Percentiles rank a stretch among this genome's conserved stretches.
Evolutionary conservation across 805 yeast genomes (phyloP).

Genomic region (Blastobotrys mokoenaii): DNA sequence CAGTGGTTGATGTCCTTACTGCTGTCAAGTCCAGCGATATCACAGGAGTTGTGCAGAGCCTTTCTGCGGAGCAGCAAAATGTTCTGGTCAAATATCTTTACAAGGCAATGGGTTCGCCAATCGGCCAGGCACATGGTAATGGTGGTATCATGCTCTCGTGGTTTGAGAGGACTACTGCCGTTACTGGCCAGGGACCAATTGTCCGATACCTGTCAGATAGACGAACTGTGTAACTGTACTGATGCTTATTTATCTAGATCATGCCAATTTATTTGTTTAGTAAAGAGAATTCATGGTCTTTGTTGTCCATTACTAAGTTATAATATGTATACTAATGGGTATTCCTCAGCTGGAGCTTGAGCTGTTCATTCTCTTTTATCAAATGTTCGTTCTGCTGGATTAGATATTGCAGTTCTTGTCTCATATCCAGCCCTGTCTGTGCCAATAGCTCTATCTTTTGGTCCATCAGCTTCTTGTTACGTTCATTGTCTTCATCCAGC

Average conservation of each 20-base stretch:
- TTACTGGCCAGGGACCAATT: conserved; percentile 82
- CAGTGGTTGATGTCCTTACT: conserved; percentile 65
- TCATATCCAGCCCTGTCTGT: background rate
- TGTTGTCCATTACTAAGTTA: background rate
- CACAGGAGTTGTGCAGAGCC: conserved; percentile 45
- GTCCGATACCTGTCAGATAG: conserved; percentile 82
- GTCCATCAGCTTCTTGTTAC: conserved; percentile 17
- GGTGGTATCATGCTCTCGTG: conserved; percentile 83
- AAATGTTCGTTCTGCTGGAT: conserved; percentile 5
- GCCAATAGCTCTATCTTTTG: conserved; percentile 15
- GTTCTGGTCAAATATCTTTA: conserved; percentile 76
- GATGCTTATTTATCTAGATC: too few species aligned
- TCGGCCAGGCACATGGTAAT: conserved; percentile 58
- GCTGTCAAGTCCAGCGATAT: conserved; percentile 64
- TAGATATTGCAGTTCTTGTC: conserved; percentile 3
- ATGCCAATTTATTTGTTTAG: background rate
- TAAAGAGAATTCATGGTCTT: background rate
- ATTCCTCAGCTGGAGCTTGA: background rate
- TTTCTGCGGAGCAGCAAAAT: conserved; percentile 61
- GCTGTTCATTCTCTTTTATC: conserved; percentile 1
- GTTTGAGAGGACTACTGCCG: conserved; percentile 84
- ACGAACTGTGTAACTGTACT: conserved; percentile 51
- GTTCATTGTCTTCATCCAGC: conserved; percentile 12
- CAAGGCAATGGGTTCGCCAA: conserved; percentile 69
- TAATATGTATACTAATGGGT: background rate